Evolutionary conservation across 768 basidiomycete species (phyloP).

Genomic region (Collybia nuda): DNA sequence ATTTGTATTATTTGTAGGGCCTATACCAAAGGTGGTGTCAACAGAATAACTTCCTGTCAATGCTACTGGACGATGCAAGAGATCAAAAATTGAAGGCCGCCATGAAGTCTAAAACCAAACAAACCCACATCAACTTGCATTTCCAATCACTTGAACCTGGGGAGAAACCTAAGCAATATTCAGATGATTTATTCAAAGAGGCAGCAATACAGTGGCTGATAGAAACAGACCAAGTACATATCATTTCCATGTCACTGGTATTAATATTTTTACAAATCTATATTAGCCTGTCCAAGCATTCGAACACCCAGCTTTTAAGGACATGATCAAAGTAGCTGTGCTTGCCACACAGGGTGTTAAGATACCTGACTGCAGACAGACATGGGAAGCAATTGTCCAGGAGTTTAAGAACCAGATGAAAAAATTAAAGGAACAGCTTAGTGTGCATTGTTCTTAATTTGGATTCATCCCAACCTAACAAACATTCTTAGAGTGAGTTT

Average conservation of each 20-base stretch:
- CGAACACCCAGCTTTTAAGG: slow-evolving; percentile 27
- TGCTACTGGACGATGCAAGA: slow-evolving; percentile 16
- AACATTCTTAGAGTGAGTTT: slow-evolving; percentile 4
- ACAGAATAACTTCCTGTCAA: slow-evolving; percentile 15
- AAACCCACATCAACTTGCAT: slow-evolving; percentile 4
- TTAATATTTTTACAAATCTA: neutral
- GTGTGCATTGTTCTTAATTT: neutral
- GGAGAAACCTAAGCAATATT: slow-evolving; percentile 16
- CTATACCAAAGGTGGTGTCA: slow-evolving; percentile 8
- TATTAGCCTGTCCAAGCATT: neutral
- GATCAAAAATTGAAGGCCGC: neutral
- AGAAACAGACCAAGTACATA: slow-evolving; percentile 31
- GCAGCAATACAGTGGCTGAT: slow-evolving; percentile 33
- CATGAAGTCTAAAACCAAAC: too few species aligned
- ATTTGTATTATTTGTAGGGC: too few species aligned
- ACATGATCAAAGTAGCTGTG: slow-evolving; percentile 19
- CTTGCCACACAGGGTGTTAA: slow-evolving; percentile 26
- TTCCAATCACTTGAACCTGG: neutral
- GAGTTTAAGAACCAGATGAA: neutral
- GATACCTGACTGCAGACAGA: slow-evolving; percentile 22
- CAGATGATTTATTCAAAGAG: slow-evolving; percentile 19
- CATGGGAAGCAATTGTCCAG: slow-evolving; percentile 24
- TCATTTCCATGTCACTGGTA: too few species aligned
- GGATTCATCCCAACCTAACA: too few species aligned
- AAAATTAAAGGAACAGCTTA: slow-evolving; percentile 3